Evolutionary conservation across 1,284 basidiomycete species (phyloP).

Genomic region (Anthracocystis setariae): DNA sequence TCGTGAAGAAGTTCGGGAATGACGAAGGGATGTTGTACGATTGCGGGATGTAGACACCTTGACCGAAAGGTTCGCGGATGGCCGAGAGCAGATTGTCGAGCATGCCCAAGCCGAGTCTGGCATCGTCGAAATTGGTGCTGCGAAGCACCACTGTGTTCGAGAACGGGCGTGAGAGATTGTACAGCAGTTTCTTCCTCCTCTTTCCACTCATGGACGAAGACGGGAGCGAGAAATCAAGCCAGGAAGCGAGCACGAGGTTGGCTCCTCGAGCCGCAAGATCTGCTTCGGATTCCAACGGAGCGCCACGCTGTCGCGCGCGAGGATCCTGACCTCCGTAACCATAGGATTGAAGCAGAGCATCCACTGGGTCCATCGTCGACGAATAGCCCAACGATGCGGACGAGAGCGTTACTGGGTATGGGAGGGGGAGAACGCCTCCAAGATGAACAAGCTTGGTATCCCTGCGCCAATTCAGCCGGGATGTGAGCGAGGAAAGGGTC

Average conservation of each 20-base stretch:
- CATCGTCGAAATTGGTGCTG: conserved; percentile 28
- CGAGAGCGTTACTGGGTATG: conserved; percentile 41
- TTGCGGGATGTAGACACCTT: conserved; percentile 44
- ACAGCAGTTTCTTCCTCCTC: conserved; percentile 16
- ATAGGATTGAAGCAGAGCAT: conserved; percentile 55
- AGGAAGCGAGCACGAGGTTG: conserved; percentile 19
- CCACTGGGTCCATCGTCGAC: conserved; percentile 43
- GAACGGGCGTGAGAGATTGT: conserved; percentile 27
- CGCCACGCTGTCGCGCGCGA: conserved; percentile 23
- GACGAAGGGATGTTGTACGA: conserved; percentile 52
- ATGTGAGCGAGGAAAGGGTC: conserved; percentile 42
- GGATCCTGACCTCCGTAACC: conserved; percentile 41
- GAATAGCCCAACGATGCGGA: background rate
- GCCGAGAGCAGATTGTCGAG: conserved; percentile 33
- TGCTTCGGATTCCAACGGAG: conserved; percentile 25
- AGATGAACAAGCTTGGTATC: conserved; percentile 62
- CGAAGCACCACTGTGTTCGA: conserved; percentile 35
- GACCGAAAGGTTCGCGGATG: conserved; percentile 32
- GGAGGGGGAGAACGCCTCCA: conserved; percentile 57
- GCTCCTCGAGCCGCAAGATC: conserved; percentile 27
- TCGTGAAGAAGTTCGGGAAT: conserved; percentile 50
- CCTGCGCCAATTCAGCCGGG: conserved; percentile 60
- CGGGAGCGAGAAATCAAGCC: conserved; percentile 43
- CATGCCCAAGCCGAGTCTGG: conserved; percentile 32
- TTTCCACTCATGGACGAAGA: background rate